Conservation (phyloP, 176 grass and related monocot species). For the Oryza coarctata region DNA sequence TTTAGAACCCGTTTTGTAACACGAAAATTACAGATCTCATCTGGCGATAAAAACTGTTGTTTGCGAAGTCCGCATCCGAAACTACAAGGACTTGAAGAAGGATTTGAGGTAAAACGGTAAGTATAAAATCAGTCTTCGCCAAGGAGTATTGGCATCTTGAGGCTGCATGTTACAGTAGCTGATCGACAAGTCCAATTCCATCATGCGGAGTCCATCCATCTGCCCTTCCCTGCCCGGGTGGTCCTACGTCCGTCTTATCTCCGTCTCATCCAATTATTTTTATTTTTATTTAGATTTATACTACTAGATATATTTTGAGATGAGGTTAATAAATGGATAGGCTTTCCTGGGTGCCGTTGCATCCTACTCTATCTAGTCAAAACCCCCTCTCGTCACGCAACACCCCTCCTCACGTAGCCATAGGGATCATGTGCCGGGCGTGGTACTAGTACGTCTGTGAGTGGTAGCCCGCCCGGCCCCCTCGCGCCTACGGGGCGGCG, state of each 20-base stretch:
- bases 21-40: not conserved
- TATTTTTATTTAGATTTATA: too few relatives aligned
- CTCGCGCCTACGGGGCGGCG: not conserved
- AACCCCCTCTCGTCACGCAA: not conserved
- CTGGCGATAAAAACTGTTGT: not conserved
- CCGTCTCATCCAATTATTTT: too few relatives aligned
- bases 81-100: too few relatives aligned
- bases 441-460: too few relatives aligned
- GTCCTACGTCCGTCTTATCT: too few relatives aligned
- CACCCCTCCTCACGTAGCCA: not conserved
- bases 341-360: not conserved
- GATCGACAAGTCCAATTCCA: not conserved
- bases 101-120: not conserved
- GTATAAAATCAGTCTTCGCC: too few relatives aligned
- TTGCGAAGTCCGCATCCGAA: not conserved
- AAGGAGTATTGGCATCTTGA: too few relatives aligned
- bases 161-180: not conserved
- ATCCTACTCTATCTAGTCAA: slow-evolving; percentile 4
- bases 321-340: too few relatives aligned
- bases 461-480: not conserved
- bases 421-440: not conserved
- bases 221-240: too few relatives aligned
- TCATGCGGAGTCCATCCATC: too few relatives aligned
- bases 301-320: too few relatives aligned
- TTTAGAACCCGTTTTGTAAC: not conserved